Conservation (phyloP, 2,329 filamentous ascomycete genomes). For the Talaromyces sp. region DNA sequence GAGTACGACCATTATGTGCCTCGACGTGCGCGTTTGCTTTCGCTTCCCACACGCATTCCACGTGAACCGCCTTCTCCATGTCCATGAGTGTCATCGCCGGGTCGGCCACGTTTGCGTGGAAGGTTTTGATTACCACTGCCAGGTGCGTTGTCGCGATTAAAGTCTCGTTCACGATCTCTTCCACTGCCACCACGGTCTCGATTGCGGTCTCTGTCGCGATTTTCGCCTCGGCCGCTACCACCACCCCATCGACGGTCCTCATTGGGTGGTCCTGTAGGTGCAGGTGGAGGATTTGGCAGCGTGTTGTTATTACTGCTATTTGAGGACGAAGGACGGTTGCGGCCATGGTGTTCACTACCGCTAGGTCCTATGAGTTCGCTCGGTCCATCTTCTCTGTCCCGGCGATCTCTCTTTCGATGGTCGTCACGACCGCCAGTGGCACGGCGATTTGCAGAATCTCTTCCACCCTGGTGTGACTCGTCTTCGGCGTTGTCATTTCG, state of each 20-base stretch:
- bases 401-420: conserved; percentile 30
- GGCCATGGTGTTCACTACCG: conserved; percentile 30
- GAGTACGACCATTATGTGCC: conserved; percentile 24
- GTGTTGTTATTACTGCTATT: conserved; percentile 23
- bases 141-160: conserved; percentile 30
- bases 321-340: conserved; percentile 31
- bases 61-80: conserved; percentile 28
- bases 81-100: conserved; percentile 30
- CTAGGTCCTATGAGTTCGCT: conserved; percentile 17
- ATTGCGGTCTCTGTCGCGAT: conserved; percentile 32
- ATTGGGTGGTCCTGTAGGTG: conserved; percentile 20
- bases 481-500: conserved; percentile 25
- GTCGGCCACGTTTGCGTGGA: conserved; percentile 36
- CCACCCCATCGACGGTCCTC: conserved; percentile 33
- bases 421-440: conserved; percentile 31
- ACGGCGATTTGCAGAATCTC: conserved; percentile 28
- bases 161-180: conserved; percentile 27
- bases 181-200: conserved; percentile 30
- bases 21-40: conserved; percentile 39
- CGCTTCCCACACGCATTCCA: conserved; percentile 36
- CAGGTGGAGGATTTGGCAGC: conserved; percentile 25
- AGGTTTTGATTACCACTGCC: conserved; percentile 23
- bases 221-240: conserved; percentile 29
- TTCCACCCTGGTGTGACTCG: conserved; percentile 25
- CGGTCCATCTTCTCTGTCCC: conserved; percentile 32